Base-by-base conservation (phyloP, 352 stramenopile species). In the Phytopythium cucurbitacearum region DNA sequence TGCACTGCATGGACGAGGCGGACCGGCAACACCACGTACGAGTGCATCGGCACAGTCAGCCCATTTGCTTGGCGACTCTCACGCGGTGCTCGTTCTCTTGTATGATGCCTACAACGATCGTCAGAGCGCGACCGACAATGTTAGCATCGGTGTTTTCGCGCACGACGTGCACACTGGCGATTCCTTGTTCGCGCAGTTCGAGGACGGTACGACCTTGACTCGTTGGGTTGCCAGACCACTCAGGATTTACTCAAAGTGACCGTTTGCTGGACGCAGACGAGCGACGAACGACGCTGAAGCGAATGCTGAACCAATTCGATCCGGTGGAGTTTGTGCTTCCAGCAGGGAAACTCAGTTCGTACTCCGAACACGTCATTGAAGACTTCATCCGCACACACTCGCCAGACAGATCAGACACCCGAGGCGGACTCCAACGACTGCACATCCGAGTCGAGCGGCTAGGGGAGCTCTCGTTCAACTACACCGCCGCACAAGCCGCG, bases 151-250 rank as follows among this genome's bases (percentile, higher is more conserved):
- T 0, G 8, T 75, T 12, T 65, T 74, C 10, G 57, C 71, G 12
- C 62, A 83, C 21, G 69, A 83, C 33, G 43, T 78, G 0, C 73
- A 83, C 34, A 67, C 61, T 40, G 73, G 73, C n/a, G 67, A 78
- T 11, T 56, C 56, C 35, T 56, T 69, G 28, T 75, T 75, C 37
- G 64, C 75, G 5, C 69, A 83, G 33, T 76, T 83, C 42, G 52
- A 80, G 36, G 73, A 83, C 39, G 69, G 73, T 83, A 28, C 40
- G 48, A 40, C 6, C 7, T 6, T 36, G 12, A 21, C 12, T 3
- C 6, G 16, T 4, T 43, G 28, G 2, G 4, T 37, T 36, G 11
- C 33, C 13, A 42, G 4, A 32, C 37, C 28, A n/a, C 39, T 45
- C 10, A 1, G 6, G 12, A 5, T 21, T 48, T 6, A 40, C 7